These are phyloP conservation scores for Trichoderma atrobrunneum DNA, from an alignment of 2,329 filamentous ascomycete species.

Conservation along the genomic window DNA sequence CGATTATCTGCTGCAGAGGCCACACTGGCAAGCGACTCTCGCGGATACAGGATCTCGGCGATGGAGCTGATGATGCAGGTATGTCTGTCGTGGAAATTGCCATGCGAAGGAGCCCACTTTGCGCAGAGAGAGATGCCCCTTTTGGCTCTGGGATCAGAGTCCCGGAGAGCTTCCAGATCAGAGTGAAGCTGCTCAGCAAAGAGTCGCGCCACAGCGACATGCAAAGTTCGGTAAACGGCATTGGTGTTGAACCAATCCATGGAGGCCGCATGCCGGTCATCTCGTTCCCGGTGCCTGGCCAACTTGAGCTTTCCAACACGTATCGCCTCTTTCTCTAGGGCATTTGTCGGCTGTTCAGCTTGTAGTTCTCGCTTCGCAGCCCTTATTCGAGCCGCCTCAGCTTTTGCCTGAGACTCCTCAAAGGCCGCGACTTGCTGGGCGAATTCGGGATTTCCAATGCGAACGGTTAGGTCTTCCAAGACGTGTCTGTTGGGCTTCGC, in stretches of 20 bases:
- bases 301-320: conserved; percentile 21
- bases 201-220: conserved; percentile 52
- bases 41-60: conserved; percentile 51
- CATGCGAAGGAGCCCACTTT: conserved; percentile 59
- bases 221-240: conserved; percentile 48
- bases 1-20: conserved; percentile 39
- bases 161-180: conserved; percentile 44
- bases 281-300: conserved; percentile 28
- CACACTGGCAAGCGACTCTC: conserved; percentile 29
- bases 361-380: background rate
- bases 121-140: conserved; percentile 52
- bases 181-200: conserved; percentile 54
- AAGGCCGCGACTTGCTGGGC: background rate
- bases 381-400: background rate
- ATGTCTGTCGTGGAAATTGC: conserved; percentile 56
- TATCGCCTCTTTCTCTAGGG: background rate
- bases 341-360: background rate
- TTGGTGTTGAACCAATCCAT: conserved; percentile 42
- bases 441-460: background rate
- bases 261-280: conserved; percentile 41
- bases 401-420: background rate
- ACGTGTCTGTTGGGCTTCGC: background rate
- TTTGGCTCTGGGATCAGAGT: conserved; percentile 38
- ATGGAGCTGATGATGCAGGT: conserved; percentile 57
- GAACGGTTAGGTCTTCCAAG: background rate